phyloP scores from a whole-genome alignment of 352 stramenopile species.

The Phytophthora foliorum region DNA sequence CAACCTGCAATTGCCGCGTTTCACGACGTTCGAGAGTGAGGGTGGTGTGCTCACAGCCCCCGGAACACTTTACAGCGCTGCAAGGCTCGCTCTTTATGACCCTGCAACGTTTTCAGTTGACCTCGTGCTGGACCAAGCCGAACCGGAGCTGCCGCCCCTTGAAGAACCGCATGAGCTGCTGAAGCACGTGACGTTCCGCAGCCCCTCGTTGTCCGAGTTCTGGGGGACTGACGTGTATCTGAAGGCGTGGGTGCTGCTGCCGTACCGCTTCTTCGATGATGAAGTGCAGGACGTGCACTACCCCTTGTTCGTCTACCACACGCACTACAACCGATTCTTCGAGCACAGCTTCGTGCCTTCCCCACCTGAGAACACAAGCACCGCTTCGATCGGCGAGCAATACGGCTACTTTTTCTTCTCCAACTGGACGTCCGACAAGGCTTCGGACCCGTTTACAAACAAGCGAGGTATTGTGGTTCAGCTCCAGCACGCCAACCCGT shows the following conservation, averaged over 20 bases:
- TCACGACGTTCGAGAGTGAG: conserved; percentile 68
- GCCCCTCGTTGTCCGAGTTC: conserved; percentile 65
- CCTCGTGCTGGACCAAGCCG: conserved; percentile 63
- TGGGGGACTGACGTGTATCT: conserved; percentile 78
- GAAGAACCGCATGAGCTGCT: conserved; percentile 62
- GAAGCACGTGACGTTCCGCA: conserved; percentile 76
- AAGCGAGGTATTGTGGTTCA: conserved; percentile 81
- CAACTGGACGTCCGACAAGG: conserved; percentile 77
- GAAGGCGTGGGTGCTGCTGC: conserved; percentile 78
- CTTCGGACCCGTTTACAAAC: conserved; percentile 55
- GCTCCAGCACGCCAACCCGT: conserved; percentile 80
- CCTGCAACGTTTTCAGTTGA: conserved; percentile 42
- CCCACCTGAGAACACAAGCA: conserved; percentile 36
- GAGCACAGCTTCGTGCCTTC: conserved; percentile 61
- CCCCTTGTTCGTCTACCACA: conserved; percentile 82
- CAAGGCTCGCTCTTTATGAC: conserved; percentile 59
- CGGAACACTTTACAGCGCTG: conserved; percentile 66
- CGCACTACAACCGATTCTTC: conserved; percentile 75
- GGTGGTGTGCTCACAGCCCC: conserved; percentile 63
- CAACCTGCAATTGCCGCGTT: conserved; percentile 55
- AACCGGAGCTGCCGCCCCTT: conserved; percentile 44
- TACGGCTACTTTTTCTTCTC: conserved; percentile 78
- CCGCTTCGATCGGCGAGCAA: conserved; percentile 41
- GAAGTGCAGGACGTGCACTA: conserved; percentile 65
- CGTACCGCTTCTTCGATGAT: conserved; percentile 71